Conservation (phyloP, 495 filamentous ascomycete genomes). For the Lindgomyces ingoldianus region DNA sequence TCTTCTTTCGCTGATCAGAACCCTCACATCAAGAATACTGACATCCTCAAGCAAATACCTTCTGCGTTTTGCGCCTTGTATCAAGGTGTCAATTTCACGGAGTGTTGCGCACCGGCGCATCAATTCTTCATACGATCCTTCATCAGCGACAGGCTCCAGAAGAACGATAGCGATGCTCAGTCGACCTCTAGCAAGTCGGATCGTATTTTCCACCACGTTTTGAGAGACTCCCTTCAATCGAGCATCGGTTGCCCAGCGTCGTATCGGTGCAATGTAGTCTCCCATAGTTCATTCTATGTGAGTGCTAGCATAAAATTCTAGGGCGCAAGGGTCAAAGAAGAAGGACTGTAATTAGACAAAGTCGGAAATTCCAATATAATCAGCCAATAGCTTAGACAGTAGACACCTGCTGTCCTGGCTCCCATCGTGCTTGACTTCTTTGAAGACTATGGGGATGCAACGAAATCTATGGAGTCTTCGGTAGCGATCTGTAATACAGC, state of each 20-base stretch:
- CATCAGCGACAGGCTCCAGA: background rate
- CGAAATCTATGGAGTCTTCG: background rate
- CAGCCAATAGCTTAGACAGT: background rate
- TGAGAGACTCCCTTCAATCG: background rate
- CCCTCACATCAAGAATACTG: background rate
- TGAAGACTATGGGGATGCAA: background rate
- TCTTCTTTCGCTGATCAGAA: background rate
- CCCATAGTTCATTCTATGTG: background rate
- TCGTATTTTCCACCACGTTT: background rate
- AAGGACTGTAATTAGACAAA: background rate
- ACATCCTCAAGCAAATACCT: background rate
- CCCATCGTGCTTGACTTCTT: background rate
- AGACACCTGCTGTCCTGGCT: background rate
- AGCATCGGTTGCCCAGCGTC: background rate
- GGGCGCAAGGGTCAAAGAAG: background rate
- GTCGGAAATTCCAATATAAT: background rate
- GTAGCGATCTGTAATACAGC: background rate
- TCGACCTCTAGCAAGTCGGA: background rate
- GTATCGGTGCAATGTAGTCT: background rate
- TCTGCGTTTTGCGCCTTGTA: background rate
- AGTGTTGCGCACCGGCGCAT: background rate
- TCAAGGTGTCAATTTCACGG: background rate
- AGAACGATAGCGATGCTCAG: background rate
- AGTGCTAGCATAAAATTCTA: background rate
- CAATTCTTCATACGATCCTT: background rate